These are phyloP conservation scores for Saposhnikovia divaricata DNA, from an alignment of 129 eudicot genomes.

Conservation along the genomic window DNA sequence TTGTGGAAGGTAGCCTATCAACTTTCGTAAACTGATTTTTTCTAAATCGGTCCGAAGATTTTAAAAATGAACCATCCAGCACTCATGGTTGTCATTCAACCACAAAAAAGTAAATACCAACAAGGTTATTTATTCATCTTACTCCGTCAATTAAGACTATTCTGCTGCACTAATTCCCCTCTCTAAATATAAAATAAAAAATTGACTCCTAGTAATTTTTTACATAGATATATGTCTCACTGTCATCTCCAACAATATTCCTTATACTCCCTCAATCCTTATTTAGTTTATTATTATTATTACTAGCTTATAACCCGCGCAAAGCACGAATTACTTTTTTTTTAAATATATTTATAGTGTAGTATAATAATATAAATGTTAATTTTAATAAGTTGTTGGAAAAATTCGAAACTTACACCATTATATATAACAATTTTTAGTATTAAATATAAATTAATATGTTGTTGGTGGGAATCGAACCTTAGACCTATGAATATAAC, in stretches of 20 bases:
- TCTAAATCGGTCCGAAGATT: not conserved
- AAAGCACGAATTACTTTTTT: too few species aligned
- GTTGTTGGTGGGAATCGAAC: too few species aligned
- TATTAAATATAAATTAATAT: too few species aligned
- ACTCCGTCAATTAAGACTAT: not conserved
- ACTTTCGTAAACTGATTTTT: too few species aligned
- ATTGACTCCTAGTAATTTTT: not conserved
- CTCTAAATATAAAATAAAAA: not conserved
- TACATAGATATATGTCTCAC: not conserved
- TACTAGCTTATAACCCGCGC: too few species aligned
- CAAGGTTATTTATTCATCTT: not conserved
- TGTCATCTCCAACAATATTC: not conserved
- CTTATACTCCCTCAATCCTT: not conserved
- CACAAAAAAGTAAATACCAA: not conserved
- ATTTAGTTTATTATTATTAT: not conserved
- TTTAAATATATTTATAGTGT: too few species aligned
- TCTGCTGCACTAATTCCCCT: not conserved
- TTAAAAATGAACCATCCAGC: not conserved
- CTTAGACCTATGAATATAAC: too few species aligned
- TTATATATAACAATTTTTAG: too few species aligned
- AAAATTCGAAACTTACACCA: too few species aligned
- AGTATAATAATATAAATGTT: too few species aligned
- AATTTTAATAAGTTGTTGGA: too few species aligned
- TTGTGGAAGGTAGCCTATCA: too few species aligned
- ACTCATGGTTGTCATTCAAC: not conserved